Evolutionary conservation across 2,329 filamentous ascomycete genomes (phyloP), one percentile per base, ranked within the genome.

Genomic region (Colletotrichum magnum): DNA sequence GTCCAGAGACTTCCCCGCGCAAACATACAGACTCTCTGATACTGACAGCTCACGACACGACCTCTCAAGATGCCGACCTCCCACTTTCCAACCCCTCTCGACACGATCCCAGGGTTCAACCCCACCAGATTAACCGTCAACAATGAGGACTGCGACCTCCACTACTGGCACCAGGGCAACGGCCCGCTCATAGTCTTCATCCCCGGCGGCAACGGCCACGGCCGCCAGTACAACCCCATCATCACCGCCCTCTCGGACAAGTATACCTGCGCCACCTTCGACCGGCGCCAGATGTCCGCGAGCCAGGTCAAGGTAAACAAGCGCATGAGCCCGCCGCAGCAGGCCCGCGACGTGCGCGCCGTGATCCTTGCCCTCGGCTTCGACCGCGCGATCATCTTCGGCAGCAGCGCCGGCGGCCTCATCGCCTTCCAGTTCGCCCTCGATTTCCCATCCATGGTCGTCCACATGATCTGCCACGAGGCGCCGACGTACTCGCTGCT

Each of bases 181-280:
- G 77, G 78, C 0, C 78, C 77, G 6, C 73, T 79, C 4, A 71
- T 79, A 32, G 71, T 72, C 48, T 79, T 79, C 69, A 69, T 79
- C 28, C 77, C 77, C 1, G 78, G 78, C 61, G 78, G 78, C 26
- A 78, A 78, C 62, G 78, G 78, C 26, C 76, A 78, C 64, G 78
- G 77, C 6, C 67, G 71, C 5, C 78, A 79, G 54, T 80, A 74
- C 73, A 71, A 75, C 72, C 45, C 69, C 28, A 71, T 79, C 26
- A 77, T 79, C 28, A 63, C 72, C 6, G 68, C 72, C 24, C 72
- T 79, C 3, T 73, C 75, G 6, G 65, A 72, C 48, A 45, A 28
- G 0, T 79, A 72, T 72, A 79, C 77, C 28, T 74, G 73, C 72
- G 73, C 63, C 18, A 79, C 78, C 13, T 79, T 78, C 48, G 77